Conservation (phyloP, 192 early-diverging fungal genomes). For the Thamnidium elegans region DNA sequence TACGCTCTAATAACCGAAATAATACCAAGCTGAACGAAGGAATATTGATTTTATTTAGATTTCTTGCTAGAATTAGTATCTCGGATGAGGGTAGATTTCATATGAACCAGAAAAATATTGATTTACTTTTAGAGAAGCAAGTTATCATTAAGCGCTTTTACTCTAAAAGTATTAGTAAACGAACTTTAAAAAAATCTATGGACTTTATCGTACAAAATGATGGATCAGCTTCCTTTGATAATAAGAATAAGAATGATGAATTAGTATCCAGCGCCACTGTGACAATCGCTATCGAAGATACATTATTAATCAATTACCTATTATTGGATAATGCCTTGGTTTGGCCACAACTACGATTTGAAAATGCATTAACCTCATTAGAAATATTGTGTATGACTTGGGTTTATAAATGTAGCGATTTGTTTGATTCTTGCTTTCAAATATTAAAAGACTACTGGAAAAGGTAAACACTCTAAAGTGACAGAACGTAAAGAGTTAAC, state of each 20-base stretch:
- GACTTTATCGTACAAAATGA: background rate
- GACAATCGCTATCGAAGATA: background rate
- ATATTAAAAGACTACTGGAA: constrained; percentile 15
- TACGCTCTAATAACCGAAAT: background rate
- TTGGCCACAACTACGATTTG: background rate
- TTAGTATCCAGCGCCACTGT: background rate
- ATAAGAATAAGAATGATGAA: background rate
- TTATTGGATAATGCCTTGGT: constrained; percentile 1
- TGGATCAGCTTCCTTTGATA: background rate
- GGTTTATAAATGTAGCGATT: constrained; percentile 14
- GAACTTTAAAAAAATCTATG: too few relatives aligned
- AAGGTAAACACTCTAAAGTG: background rate
- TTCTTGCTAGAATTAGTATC: background rate
- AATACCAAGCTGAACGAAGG: background rate
- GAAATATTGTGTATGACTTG: constrained; percentile 3
- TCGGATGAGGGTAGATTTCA: background rate
- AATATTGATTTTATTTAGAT: background rate
- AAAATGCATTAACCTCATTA: background rate
- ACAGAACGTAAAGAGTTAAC: background rate
- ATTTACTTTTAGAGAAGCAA: too few relatives aligned
- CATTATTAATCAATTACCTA: constrained; percentile 11
- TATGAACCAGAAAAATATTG: too few relatives aligned
- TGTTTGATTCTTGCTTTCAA: constrained; percentile 6
- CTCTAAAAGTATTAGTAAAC: too few relatives aligned
- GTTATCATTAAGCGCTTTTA: too few relatives aligned